phyloP scores from a whole-genome alignment of 768 basidiomycete genomes.

The Mycena albidolilacea region DNA sequence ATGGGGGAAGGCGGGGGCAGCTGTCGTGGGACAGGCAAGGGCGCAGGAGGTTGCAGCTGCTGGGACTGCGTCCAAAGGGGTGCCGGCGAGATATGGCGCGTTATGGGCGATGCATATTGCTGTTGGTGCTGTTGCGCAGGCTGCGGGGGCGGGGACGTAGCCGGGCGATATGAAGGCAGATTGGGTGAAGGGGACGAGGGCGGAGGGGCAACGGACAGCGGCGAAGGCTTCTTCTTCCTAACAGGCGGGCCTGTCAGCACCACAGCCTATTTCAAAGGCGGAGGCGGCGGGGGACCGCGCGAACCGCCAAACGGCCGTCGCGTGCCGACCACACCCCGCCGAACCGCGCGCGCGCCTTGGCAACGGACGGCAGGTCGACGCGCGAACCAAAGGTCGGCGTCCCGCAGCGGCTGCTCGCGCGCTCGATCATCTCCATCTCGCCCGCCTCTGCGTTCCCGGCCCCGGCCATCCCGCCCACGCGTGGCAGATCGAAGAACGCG shows the following conservation, averaged over 20 bases:
- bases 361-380: conserved; percentile 60
- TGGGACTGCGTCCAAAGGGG: conserved; percentile 41
- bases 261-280: conserved; percentile 44
- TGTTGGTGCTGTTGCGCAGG: conserved; percentile 20
- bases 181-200: conserved; percentile 39
- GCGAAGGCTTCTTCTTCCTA: conserved; percentile 55
- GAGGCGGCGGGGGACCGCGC: conserved; percentile 20
- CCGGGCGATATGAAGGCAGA: conserved; percentile 16
- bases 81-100: conserved; percentile 43
- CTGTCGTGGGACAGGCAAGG: conserved; percentile 38
- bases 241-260: conserved; percentile 39
- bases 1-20: conserved; percentile 45
- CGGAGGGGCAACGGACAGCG: conserved; percentile 45
- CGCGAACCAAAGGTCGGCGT: conserved; percentile 76
- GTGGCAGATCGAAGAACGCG: conserved; percentile 42
- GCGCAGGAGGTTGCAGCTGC: conserved; percentile 16
- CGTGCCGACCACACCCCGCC: conserved; percentile 45
- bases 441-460: conserved; percentile 31
- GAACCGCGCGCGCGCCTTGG: conserved; percentile 60
- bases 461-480: conserved; percentile 26
- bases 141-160: conserved; percentile 28
- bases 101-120: conserved; percentile 38
- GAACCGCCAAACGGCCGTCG: conserved; percentile 32
- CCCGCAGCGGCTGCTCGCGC: conserved; percentile 67
- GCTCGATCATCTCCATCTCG: conserved; percentile 56